Evolutionary conservation across 2,329 filamentous ascomycete genomes (phyloP).

Genomic region (Clarireedia homoeocarpa): DNA sequence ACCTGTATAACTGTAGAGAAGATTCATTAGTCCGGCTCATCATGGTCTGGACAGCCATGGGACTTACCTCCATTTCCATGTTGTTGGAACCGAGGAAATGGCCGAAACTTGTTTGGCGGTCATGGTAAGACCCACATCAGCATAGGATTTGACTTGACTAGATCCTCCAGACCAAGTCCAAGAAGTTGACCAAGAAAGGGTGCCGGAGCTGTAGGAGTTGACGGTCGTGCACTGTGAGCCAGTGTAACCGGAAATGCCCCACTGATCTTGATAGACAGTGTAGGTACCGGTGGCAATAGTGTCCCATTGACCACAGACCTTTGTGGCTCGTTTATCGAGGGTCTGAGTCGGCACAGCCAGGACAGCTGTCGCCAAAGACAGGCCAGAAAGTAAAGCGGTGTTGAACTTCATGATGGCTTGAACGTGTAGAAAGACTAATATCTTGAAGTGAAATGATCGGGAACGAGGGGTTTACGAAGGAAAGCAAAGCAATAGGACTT

Average conservation of each 20-base stretch:
- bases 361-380: constrained; percentile 5
- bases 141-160: constrained; percentile 35
- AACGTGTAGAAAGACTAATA: background rate
- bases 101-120: constrained; percentile 32
- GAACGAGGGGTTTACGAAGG: background rate
- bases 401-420: constrained; percentile 13
- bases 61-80: constrained; percentile 34
- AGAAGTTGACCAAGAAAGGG: constrained; percentile 33
- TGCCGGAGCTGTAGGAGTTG: constrained; percentile 28
- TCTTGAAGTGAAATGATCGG: background rate
- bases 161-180: constrained; percentile 34
- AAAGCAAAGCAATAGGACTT: background rate
- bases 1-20: constrained; percentile 37
- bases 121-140: constrained; percentile 33
- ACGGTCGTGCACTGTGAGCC: constrained; percentile 33
- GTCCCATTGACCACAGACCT: constrained; percentile 22
- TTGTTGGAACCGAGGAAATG: constrained; percentile 32
- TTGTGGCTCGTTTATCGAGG: constrained; percentile 31
- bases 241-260: background rate
- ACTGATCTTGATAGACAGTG: constrained; percentile 33
- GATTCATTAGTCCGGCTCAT: background rate
- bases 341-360: constrained; percentile 13
- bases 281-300: constrained; percentile 26
- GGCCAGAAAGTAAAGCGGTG: constrained; percentile 6
- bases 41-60: no score